These are phyloP conservation scores for Cladophialophora psammophila DNA, from an alignment of 2,329 filamentous ascomycete species.

Conservation along the genomic window DNA sequence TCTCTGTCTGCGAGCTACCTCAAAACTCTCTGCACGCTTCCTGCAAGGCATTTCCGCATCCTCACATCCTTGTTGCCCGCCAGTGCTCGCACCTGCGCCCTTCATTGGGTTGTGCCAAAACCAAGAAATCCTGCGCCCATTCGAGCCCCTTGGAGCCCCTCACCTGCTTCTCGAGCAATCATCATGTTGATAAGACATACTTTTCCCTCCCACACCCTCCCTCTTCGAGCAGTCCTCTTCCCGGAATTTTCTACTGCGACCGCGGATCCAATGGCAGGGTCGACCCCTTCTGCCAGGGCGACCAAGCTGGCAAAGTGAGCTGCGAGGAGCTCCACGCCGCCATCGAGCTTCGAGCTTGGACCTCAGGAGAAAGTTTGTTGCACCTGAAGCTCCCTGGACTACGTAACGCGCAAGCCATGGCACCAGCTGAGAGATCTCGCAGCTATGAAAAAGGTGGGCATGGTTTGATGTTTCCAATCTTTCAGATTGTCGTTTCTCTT, in stretches of 20 bases:
- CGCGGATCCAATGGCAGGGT: slow-evolving; percentile 15
- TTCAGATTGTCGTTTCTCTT: not conserved
- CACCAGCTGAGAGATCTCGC: not conserved
- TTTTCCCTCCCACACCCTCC: not conserved
- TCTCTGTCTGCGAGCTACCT: too few species aligned
- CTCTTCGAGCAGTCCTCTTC: slow-evolving; percentile 13
- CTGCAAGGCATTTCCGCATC: slow-evolving; percentile 24
- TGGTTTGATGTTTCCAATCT: not conserved
- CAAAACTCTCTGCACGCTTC: not conserved
- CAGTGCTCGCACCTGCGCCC: slow-evolving; percentile 1
- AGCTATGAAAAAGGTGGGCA: slow-evolving; percentile 5
- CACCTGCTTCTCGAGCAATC: not conserved
- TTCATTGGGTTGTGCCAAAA: slow-evolving; percentile 17
- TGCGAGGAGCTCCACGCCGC: slow-evolving; percentile 1
- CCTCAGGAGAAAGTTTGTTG: slow-evolving; percentile 1
- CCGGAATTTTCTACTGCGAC: slow-evolving; percentile 1
- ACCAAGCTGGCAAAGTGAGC: not conserved
- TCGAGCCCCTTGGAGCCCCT: slow-evolving; percentile 4
- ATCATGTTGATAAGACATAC: not conserved
- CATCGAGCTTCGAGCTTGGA: slow-evolving; percentile 9
- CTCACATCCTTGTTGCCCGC: slow-evolving; percentile 1
- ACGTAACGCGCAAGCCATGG: slow-evolving; percentile 11
- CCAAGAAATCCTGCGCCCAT: slow-evolving; percentile 10
- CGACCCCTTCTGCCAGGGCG: not conserved
- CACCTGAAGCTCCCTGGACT: slow-evolving; percentile 8